Evolutionary conservation across 2,329 filamentous ascomycete species (phyloP).

Genomic region (Pezicula rhizophila): DNA sequence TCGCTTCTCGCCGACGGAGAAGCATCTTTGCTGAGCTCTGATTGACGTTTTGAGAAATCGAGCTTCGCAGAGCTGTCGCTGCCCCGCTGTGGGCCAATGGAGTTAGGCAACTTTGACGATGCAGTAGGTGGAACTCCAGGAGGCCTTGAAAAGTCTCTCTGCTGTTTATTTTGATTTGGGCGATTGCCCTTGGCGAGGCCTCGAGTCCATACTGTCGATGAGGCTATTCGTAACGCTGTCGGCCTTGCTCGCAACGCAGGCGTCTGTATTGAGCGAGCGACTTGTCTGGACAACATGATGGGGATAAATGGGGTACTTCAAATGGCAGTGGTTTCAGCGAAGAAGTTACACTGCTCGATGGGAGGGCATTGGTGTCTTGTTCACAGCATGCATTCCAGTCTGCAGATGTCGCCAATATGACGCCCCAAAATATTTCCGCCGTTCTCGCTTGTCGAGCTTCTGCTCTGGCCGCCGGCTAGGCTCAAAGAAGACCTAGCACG

Average conservation of each 20-base stretch:
- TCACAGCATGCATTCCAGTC: background rate
- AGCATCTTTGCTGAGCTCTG: slow-evolving; percentile 13
- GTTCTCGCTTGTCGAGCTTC: background rate
- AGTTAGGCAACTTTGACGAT: slow-evolving; percentile 2
- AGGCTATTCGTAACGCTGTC: slow-evolving; percentile 26
- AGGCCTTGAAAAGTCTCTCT: slow-evolving; percentile 15
- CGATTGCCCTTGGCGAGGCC: slow-evolving; percentile 37
- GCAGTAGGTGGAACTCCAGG: slow-evolving; percentile 9
- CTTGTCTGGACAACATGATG: slow-evolving; percentile 27
- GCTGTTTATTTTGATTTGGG: slow-evolving; percentile 21
- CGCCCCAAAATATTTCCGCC: slow-evolving; percentile 3
- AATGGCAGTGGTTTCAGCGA: slow-evolving; percentile 20
- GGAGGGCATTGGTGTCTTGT: slow-evolving; percentile 2
- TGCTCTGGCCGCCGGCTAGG: background rate
- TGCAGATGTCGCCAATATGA: background rate
- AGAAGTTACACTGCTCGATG: slow-evolving; percentile 19
- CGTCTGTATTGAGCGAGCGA: slow-evolving; percentile 20
- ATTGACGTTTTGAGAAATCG: slow-evolving; percentile 14
- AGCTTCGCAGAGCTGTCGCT: slow-evolving; percentile 14
- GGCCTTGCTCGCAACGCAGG: slow-evolving; percentile 19
- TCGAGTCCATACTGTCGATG: slow-evolving; percentile 35
- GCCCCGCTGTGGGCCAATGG: slow-evolving; percentile 7
- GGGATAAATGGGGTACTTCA: slow-evolving; percentile 5
- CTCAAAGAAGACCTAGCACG: background rate
- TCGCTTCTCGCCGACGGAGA: slow-evolving; percentile 10